Evolutionary conservation across 2,329 filamentous ascomycete species (phyloP), one percentile per base, ranked within the genome.

Genomic region (Ploettnerulaceae sp.): DNA sequence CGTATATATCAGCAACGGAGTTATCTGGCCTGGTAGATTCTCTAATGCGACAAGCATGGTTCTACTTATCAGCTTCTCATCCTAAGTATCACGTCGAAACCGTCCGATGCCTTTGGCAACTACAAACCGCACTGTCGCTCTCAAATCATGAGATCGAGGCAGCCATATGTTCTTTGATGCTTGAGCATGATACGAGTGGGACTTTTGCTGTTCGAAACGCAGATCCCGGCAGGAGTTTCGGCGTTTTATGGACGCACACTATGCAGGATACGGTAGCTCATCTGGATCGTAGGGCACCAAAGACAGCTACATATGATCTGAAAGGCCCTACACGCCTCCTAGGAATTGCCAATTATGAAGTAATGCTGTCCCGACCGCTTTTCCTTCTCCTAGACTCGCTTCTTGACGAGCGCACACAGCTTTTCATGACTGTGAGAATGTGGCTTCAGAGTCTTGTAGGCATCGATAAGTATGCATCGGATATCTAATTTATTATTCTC

Each of bases 81-180:
- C 89, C 90, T 0, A 95, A 95, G 62, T 94, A 91, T 56, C 93
- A 97, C 61, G 90, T 98, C 24, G 94, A 98, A 68, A 84, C 89
- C 14, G 87, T 94, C 7, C 81, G 86, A 47, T 84, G 82, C 56
- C 70, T 98, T 29, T 95, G 93, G 87, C 81, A 89, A 55, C 70
- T 98, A 41, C 89, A 97, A 57, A 78, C 75, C 18, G 76, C 81
- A 1, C 75, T 95, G 9, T 78, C 83, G 1, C 69, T 75, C 29
- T 69, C 75, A 1, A 82, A 82, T 56, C 81, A 85, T 41, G 79
- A 89, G 35, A 82, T 95, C 4, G 90, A 95, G 65, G 88, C 87
- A 18, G 80, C 86, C 0, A 79, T 95, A 31, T 77, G 81, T 18
- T 74, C 77, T 20, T 68, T 90, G 2, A 82, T 95, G 66, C 73